phyloP scores from a whole-genome alignment of 371 early-diverging fungal genomes.

The Mortierella polycephala region DNA sequence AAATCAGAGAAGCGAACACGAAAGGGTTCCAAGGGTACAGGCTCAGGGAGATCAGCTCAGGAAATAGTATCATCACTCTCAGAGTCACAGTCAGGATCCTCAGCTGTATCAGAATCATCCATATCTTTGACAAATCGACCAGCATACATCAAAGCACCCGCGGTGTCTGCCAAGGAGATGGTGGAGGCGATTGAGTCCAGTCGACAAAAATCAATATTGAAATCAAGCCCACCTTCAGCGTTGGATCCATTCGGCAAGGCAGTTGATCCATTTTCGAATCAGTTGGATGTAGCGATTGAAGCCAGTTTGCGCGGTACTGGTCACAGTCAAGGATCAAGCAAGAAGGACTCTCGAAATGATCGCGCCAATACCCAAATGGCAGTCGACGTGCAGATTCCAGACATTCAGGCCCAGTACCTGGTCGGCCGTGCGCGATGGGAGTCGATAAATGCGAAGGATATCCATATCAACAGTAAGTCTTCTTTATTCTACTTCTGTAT shows the following conservation, averaged over 20 bases:
- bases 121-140: conserved; percentile 9
- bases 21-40: too few relatives aligned
- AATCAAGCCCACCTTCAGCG: neutral
- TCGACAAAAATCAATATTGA: conserved; percentile 2
- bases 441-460: conserved; percentile 35
- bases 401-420: conserved; percentile 41
- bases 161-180: conserved; percentile 46
- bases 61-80: neutral
- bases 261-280: conserved; percentile 40
- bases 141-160: conserved; percentile 26
- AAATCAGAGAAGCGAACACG: too few relatives aligned
- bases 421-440: conserved; percentile 43
- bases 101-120: neutral
- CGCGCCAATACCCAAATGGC: conserved; percentile 2
- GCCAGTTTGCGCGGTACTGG: conserved; percentile 15
- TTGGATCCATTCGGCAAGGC: conserved; percentile 28
- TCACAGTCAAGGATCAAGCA: neutral
- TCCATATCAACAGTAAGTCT: conserved; percentile 40
- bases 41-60: too few relatives aligned
- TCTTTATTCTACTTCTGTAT: neutral
- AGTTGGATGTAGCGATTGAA: conserved; percentile 38
- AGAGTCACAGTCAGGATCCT: neutral
- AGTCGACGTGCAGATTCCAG: conserved; percentile 17
- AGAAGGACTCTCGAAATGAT: conserved; percentile 1
- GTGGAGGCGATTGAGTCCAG: conserved; percentile 48